Evolutionary conservation across 73 alveolate species (phyloP), one percentile per base, ranked within the genome.

Genomic region (Paraurostyla sp.): DNA sequence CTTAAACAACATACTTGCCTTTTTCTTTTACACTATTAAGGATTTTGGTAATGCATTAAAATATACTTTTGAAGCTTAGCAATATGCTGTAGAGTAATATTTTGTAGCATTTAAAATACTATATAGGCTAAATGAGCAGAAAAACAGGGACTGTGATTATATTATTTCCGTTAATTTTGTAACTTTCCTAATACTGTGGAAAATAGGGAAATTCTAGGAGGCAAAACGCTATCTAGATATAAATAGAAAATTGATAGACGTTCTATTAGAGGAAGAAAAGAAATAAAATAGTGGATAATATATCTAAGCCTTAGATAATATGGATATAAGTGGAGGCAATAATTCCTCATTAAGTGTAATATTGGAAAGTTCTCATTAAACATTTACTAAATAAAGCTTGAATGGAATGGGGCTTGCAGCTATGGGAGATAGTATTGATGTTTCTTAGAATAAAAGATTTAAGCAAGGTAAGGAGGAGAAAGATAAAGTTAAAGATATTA

Each of bases 141-240:
- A 71, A 38, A 27, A 56, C 75, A 83, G 76, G 48, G 92, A 83
- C 45, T 83, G 92, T 45, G 92, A 83, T 45, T 45, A 56, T 27
- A 83, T 83, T 16, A 69, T 83, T 36, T 69, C 92, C 3, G 69
- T 62, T 11, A 83, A 83, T 58, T 56, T 83, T 23, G 92, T 83
- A n/a, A 83, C 92, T 0, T 83, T 83, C 50, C 29, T 83, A 0
- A 83, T 83, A n/a, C 60, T 83, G 7, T 83, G 92, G 92, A 83
- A 83, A 29, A 83, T 83, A 6, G 73, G 69, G 20, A 83, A 62
- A 30, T 48, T 43, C 43, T 4, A 36, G 0, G 92, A 83, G 38
- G 80, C 84, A 33, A 63, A 60, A 29, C 60, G 82, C 0, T 83
- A 83, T 48, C n/a, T 83, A 9, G 92, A 83, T 16, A 83, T 56